Conservation (phyloP, 78 protist species). For the Goniomonas avonlea region DNA sequence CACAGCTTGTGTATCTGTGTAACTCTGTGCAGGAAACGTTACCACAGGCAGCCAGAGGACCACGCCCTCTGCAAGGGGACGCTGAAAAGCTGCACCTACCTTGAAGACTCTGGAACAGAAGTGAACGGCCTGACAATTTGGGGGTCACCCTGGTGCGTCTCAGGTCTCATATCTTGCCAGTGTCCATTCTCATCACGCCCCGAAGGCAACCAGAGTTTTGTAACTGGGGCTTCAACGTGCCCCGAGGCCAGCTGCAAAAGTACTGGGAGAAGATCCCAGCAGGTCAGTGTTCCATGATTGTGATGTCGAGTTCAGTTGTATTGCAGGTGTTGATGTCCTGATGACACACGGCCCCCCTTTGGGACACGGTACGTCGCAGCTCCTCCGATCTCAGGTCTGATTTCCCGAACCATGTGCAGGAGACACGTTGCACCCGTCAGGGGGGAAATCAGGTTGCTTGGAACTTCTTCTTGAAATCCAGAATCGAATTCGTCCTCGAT, state of each 20-base stretch:
- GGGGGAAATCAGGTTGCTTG: background rate
- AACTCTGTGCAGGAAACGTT: too few species aligned
- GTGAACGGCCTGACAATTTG: background rate
- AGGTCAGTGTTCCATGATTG: too few species aligned
- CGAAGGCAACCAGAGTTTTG: conserved; percentile 16
- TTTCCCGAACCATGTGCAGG: too few species aligned
- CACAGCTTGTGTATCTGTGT: too few species aligned
- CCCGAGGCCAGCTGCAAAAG: background rate
- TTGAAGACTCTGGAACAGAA: background rate
- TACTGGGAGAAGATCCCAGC: background rate
- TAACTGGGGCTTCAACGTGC: conserved; percentile 14
- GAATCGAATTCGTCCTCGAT: background rate
- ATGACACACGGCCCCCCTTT: conserved; percentile 7
- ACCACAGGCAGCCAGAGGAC: too few species aligned
- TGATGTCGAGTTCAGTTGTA: too few species aligned
- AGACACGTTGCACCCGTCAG: too few species aligned
- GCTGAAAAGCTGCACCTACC: background rate
- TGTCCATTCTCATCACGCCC: too few species aligned
- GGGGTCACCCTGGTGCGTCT: conserved; percentile 23
- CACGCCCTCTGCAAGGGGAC: too few species aligned
- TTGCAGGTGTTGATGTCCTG: conserved; percentile 7
- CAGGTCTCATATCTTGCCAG: too few species aligned
- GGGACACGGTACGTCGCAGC: too few species aligned
- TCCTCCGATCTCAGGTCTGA: too few species aligned
- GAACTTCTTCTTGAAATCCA: background rate